Base-by-base conservation (phyloP, 2,329 filamentous ascomycete species). In the Podosphaera xanthii region DNA sequence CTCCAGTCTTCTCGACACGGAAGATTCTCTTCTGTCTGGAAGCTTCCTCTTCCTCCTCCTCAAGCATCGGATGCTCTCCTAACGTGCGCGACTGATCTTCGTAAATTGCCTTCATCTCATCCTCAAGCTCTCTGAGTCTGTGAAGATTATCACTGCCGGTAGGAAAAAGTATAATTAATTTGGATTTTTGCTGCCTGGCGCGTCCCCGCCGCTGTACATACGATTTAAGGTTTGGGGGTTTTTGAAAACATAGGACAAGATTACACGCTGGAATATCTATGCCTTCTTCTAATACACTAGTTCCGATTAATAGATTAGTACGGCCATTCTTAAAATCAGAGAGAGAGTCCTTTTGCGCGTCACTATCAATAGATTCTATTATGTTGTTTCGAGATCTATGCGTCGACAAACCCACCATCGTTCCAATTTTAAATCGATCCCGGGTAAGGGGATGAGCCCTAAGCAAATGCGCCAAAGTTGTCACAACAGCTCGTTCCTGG, bases 71-170 rank as follows among this genome's bases (percentile, higher is more conserved):
- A 8, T 63, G 14, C 42, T 64, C 63, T 54, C 65, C 59, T 2
- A 68, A 56, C 10, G 55, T 52, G 4, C 67, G 62, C 64, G 66
- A 66, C 12, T 69, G 66, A 42, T 69, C 71, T 42, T 73, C 69
- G 59, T 69, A 69, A 22, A 67, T 61, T 31, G 60, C 59, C 56
- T 72, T 85, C 83, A 95, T 89, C n/a, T 80, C 73, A 2, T 74
- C 69, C 67, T 96, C 91, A 14, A 92, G 73, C 0, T 68, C 66
- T 34, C 79, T 72, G 84, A 87, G 94, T 34, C 77, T 74, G 2
- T 69, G 64, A 1, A 74, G 63, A 33, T 49, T 63, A 34, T 64
- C 59, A 49, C 73, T 66, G 40, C 69, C 64, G 3, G 71, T 65
- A 14, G 64, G 77, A 50, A 85, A 71, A 3, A 85, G 70, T 30